Evolutionary conservation across 1,139 yeast species (phyloP), one percentile per base, ranked within the genome.

Genomic region (Zygosaccharomyces sapae): DNA sequence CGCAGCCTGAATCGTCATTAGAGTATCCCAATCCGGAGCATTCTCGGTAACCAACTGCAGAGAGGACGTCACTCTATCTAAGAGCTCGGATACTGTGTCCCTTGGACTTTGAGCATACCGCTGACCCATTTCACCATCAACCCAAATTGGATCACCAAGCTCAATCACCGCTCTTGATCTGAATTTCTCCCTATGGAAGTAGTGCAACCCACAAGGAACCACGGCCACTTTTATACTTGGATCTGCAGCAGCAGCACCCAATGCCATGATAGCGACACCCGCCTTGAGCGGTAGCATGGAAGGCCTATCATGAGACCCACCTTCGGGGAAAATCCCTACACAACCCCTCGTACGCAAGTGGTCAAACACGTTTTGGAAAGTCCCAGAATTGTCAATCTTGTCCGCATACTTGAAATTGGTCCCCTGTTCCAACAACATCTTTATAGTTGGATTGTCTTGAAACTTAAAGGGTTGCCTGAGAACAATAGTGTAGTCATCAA

Each of bases 231-330:
- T 71, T 51, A 78, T 75, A 38, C 71, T 67, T 0, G 84, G 81
- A 50, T 81, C 78, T 25, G 72, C 71, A 10, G 81, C 81, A 62
- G 78, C 77, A 1, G 90, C 83, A 10, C 92, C 90, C 27, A 84
- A 67, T 0, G 90, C 92, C 92, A 84, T 84, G 12, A 84, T 79
- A 0, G 87, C 90, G 27, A 84, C 89, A 20, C 92, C 92, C 0
- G 90, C 88, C 62, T 84, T 84, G 56, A 84, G 73, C 0, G 90
- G 92, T 38, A 83, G 68, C 45, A 84, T 67, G 47, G 83, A 85
- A 1, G 89, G 81, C 54, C 90, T 73, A 60, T 84, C 92, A 60
- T 84, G 92, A n/a, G 88, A 80, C 0, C 89, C 89, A 18, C 59
- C 59, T 19, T 49, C 52, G 13, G 52, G 89, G 56, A 83, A 84